These are phyloP conservation scores for Eustoma russellianum DNA, from an alignment of 257 asterid species.

Conservation along the genomic window DNA sequence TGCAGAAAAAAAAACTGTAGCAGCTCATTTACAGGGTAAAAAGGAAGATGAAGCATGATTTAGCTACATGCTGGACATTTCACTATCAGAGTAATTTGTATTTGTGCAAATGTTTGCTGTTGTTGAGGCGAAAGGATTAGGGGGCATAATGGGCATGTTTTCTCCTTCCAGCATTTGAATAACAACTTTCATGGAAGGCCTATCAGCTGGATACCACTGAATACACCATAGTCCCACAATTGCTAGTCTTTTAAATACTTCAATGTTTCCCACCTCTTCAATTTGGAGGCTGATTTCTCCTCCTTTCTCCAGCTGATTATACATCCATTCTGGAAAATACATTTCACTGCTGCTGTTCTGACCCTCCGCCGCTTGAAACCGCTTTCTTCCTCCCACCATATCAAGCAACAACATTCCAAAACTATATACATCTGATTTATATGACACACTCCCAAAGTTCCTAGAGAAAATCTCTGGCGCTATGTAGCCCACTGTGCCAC, in stretches of 20 bases:
- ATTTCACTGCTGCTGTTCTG: conserved; percentile 34
- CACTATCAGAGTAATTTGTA: too few species aligned
- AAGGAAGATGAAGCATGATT: too few species aligned
- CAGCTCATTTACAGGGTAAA: too few species aligned
- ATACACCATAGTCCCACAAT: conserved; percentile 76
- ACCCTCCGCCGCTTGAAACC: conserved; percentile 9
- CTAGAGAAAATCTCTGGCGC: conserved; percentile 78
- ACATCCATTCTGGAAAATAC: conserved; percentile 76
- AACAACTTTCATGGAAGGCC: conserved; percentile 66
- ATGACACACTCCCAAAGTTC: conserved; percentile 64
- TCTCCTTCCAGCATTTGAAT: conserved; percentile 65
- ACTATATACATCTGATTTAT: conserved; percentile 59
- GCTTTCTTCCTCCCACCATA: conserved; percentile 57
- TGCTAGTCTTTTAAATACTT: conserved; percentile 45
- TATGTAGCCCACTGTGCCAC: conserved; percentile 72
- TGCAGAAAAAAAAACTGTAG: too few species aligned
- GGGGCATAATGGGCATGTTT: conserved; percentile 53
- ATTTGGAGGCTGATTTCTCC: conserved; percentile 40
- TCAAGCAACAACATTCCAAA: conserved; percentile 70
- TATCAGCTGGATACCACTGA: conserved; percentile 69
- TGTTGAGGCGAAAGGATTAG: conserved; percentile 44
- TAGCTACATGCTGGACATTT: too few species aligned
- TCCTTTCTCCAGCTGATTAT: conserved; percentile 59
- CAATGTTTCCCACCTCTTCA: conserved; percentile 38
- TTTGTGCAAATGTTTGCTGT: too few species aligned